Evolutionary conservation across 495 filamentous ascomycete genomes (phyloP).

Genomic region (Aspergillus asperescens): DNA sequence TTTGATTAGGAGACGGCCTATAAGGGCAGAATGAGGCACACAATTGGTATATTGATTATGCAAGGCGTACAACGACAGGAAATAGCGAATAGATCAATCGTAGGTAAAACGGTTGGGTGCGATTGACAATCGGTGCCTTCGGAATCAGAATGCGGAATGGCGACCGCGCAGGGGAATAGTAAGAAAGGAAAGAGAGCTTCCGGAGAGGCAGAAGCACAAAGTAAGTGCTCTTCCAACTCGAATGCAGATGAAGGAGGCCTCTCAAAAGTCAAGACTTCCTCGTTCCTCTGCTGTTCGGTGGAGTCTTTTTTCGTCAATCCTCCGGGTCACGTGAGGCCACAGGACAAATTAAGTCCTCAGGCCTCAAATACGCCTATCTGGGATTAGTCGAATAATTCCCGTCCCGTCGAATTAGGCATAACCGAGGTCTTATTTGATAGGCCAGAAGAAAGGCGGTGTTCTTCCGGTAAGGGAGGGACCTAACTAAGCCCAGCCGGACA

Average conservation of each 20-base stretch:
- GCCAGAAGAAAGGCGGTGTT: too few relatives aligned
- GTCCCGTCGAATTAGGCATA: too few relatives aligned
- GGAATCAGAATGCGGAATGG: background rate
- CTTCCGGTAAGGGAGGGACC: too few relatives aligned
- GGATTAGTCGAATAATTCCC: background rate
- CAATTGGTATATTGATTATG: too few relatives aligned
- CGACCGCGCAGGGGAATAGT: background rate
- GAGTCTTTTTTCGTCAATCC: slow-evolving; percentile 3
- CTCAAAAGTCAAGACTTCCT: too few relatives aligned
- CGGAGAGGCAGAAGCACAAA: slow-evolving; percentile 1
- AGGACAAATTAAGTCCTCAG: too few relatives aligned
- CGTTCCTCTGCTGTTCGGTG: background rate
- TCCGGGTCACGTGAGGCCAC: slow-evolving; percentile 13
- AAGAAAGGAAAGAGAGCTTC: background rate
- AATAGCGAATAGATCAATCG: background rate
- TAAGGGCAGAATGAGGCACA: too few relatives aligned
- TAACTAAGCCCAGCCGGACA: too few relatives aligned
- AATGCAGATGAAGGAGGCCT: background rate
- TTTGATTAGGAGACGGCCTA: too few relatives aligned
- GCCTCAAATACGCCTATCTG: background rate
- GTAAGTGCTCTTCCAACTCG: background rate
- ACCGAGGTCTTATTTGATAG: too few relatives aligned
- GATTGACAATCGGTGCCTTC: background rate
- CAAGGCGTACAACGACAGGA: background rate
- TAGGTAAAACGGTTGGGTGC: background rate